A percentile compares a stretch with the other conserved stretches of the same genome.
Conservation (phyloP, 2,329 filamentous ascomycete genomes). For the Stachybotrys chlorohalonatus region DNA sequence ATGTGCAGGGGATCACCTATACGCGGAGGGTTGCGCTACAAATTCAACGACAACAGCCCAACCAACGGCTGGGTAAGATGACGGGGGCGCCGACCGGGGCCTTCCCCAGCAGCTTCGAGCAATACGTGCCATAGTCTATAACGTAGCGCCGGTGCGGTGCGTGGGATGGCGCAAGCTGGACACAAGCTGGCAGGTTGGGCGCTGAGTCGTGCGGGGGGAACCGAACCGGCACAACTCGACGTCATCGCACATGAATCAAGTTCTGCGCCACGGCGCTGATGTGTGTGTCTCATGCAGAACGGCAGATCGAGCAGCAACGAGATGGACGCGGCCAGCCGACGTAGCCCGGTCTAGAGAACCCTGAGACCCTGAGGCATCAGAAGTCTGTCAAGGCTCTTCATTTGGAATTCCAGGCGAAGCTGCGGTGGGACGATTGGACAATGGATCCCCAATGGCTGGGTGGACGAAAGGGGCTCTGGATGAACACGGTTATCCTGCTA, state of each 20-base stretch:
- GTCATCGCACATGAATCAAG: background rate
- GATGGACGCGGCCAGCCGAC: background rate
- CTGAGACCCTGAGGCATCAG: background rate
- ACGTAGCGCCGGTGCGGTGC: background rate
- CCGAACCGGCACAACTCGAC: background rate
- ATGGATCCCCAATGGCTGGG: background rate
- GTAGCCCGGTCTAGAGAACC: background rate
- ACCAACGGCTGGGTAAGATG: background rate
- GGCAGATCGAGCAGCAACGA: no score
- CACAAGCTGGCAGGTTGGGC: background rate
- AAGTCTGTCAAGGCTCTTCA: no score
- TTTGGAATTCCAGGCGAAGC: no score
- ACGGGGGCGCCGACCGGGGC: background rate
- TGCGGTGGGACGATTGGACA: no score
- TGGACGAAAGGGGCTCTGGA: background rate
- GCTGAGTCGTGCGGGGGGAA: background rate
- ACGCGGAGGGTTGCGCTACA: background rate
- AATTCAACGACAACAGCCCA: background rate
- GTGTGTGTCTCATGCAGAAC: no score
- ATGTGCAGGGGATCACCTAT: background rate
- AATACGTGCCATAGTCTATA: background rate
- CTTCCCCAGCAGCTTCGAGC: background rate
- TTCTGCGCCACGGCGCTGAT: background rate
- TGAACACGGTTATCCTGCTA: background rate
- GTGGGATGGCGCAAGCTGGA: background rate